These are phyloP conservation scores for Betula pendula DNA, from an alignment of 306 rosid genomes.

Conservation along the genomic window DNA sequence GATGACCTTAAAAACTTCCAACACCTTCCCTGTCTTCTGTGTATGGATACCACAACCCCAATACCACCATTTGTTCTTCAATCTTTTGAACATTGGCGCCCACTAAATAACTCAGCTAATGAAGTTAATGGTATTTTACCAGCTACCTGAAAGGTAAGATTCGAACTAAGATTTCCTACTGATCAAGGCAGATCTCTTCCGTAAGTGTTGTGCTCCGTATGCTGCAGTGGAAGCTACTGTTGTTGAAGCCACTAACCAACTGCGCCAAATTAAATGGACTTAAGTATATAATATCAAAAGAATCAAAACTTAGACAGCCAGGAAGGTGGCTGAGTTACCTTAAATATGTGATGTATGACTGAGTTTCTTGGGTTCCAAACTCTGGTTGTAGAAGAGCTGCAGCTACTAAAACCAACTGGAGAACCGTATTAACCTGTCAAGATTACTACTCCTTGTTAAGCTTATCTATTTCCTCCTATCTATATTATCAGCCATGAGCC, in stretches of 20 bases:
- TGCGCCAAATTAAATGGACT: conserved; percentile 37
- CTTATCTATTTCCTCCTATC: not conserved
- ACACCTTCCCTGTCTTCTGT: not conserved
- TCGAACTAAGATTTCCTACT: conserved; percentile 26
- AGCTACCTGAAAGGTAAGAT: not conserved
- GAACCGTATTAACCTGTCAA: conserved; percentile 84
- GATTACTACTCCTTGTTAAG: conserved; percentile 20
- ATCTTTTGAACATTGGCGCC: not conserved
- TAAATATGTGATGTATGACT: conserved; percentile 56
- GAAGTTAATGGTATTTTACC: not conserved
- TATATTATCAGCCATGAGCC: not conserved
- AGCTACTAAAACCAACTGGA: conserved; percentile 78
- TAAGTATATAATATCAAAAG: not conserved
- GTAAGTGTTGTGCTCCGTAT: conserved; percentile 56
- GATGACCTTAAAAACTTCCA: not conserved
- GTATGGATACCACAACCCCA: not conserved
- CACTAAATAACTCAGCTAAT: not conserved
- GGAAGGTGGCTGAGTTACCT: conserved; percentile 43
- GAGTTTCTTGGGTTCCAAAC: conserved; percentile 76
- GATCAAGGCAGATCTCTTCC: conserved; percentile 33
- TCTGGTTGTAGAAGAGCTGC: conserved; percentile 92
- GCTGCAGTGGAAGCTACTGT: conserved; percentile 67
- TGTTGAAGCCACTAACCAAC: conserved; percentile 92
- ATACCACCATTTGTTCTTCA: not conserved
- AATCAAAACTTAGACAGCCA: not conserved